Evolutionary conservation across 352 stramenopile genomes (phyloP), one percentile per base, ranked within the genome.

Genomic region (Pythium volutum): DNA sequence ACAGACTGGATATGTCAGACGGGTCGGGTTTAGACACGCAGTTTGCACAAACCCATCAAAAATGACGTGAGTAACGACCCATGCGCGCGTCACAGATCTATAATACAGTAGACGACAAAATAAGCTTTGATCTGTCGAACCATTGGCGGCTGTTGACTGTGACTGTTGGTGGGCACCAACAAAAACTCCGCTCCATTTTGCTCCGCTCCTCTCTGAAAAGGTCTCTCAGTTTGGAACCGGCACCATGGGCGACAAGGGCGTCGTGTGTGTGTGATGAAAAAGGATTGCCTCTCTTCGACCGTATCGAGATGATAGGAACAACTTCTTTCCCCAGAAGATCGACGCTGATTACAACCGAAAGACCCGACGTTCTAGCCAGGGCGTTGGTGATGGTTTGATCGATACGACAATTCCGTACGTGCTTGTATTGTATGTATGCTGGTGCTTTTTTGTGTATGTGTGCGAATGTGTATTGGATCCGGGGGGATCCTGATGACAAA

Each of bases 301-400:
- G 60, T 67, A 67, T 67, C 76, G 79, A 89, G 75, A 89, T 89
- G 79, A 87, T 83, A 86, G 69, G 72, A 88, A 67, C 79, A 86
- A 73, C 79, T 88, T 88, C 77, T 89, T 89, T 85, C 76, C 79
- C 79, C 79, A 87, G 82, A 87, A 67, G 77, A 87, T 74, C 79
- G 79, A 85, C 71, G 67, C 76, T 88, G 79, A 82, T 67, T 81
- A 81, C 58, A 82, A 50, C 69, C 52, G 76, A 86, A 88, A 87
- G 79, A 88, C 75, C 76, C 71, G 62, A 76, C 73, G 75, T 79
- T 76, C 74, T 82, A 83, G 74, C 75, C 76, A 81, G 74, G 66
- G 72, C 65, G 67, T 73, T 81, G 71, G 79, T 76, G 76, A 73
- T 73, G 81, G 75, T 88, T 86, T 85, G 76, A 88, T 88, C 73